Evolutionary conservation across 2,329 filamentous ascomycete species (phyloP).

Genomic region (Fusarium pilosicola): DNA sequence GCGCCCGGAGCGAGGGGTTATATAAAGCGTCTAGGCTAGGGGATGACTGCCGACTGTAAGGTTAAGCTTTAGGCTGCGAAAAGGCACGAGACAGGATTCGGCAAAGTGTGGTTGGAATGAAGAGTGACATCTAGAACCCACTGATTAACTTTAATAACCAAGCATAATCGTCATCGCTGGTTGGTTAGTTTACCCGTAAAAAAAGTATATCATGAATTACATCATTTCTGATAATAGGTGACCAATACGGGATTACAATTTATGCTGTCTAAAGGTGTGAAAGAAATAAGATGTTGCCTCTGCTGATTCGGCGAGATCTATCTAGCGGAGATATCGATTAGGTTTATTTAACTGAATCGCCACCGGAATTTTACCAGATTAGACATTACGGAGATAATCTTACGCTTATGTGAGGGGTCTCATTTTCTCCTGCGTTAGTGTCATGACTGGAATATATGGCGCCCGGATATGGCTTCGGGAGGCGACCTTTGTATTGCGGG

Average conservation of each 20-base stretch:
- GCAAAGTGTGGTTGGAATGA: neutral
- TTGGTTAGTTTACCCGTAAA: neutral
- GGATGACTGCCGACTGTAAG: fast-evolving
- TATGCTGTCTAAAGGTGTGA: too few species aligned
- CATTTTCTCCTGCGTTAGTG: neutral
- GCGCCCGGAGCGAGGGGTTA: neutral
- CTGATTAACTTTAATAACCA: neutral
- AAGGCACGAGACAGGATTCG: neutral
- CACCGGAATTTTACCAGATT: neutral
- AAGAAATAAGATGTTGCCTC: too few species aligned
- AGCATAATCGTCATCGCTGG: neutral
- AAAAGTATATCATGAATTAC: too few species aligned
- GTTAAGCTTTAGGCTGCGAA: neutral
- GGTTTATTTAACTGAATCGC: neutral
- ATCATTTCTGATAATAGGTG: too few species aligned
- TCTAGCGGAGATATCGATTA: neutral
- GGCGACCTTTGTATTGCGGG: neutral
- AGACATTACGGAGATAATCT: neutral
- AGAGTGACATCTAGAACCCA: neutral
- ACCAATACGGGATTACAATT: too few species aligned
- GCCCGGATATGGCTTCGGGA: conserved; percentile 11
- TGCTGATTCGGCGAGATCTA: neutral
- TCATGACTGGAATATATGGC: conserved; percentile 12
- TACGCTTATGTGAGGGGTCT: neutral
- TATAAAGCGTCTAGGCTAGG: neutral